Base-by-base conservation (phyloP, 192 early-diverging fungal species). In the Umbelopsis sp. region DNA sequence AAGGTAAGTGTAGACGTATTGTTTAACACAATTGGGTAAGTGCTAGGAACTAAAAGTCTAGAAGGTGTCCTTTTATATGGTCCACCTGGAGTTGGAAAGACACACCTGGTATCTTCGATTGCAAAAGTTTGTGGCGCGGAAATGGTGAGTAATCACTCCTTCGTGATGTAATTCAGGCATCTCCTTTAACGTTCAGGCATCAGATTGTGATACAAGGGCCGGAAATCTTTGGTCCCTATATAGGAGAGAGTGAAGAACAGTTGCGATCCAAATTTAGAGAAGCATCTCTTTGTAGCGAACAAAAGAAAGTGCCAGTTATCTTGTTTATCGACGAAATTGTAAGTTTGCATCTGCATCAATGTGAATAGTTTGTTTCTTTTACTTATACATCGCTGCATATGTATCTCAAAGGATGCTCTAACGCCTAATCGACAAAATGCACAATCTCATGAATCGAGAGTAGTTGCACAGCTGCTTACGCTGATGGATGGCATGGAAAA, bases 311-410 rank as follows among this genome's bases (percentile, higher is more conserved):
- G 1, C 83, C 93, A 0, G 87, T 90, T 56, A 93, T 99, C 38
- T 73, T 99, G 24, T 99, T 99, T 80, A 98, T 99, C 66, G 97
- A 99, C 79, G 97, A 99, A 75, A 87, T 99, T 47, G 93, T 92
- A 79, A 77, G 85, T 66, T 41, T 41, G 3, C 8, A 6, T 38
- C 36, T 6, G 3, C 0, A 20, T 20, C 16, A 69, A 22, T 9
- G 17, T 45, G 20, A 16, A 22, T 77, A 29, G 0, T 11, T 22
- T 17, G 20, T 68, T 20, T 17, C 47, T 21, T n/a, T 21, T 16
- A 14, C 67, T 9, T 67, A 52, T 50, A 14, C 12, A 49, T 38
- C 17, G 31, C 17, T 41, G 50, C 24, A 31, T 69, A n/a, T 43
- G 38, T 25, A 49, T 17, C 3, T 2, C 66, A 81, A 77, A 91